Evolutionary conservation across 2,329 filamentous ascomycete species (phyloP).

Genomic region (Cercospora canescens): DNA sequence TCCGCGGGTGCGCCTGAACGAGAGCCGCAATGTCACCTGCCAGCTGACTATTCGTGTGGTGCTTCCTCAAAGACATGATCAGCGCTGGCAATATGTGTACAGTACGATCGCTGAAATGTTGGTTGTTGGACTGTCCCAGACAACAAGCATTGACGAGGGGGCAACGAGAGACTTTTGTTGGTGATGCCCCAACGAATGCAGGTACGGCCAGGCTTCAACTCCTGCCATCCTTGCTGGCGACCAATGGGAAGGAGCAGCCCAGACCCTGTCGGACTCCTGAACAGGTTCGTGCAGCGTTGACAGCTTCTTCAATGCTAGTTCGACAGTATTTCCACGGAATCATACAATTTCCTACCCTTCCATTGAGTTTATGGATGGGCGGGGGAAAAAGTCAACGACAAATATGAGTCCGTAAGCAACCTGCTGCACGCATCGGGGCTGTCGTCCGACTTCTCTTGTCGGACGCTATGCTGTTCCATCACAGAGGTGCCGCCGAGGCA

Average conservation of each 20-base stretch:
- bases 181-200: not conserved
- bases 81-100: not conserved
- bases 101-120: not conserved
- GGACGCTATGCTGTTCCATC: not conserved
- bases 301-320: not conserved
- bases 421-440: not conserved
- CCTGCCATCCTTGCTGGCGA: not conserved
- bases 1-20: not conserved
- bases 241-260: not conserved
- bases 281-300: not conserved
- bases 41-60: not conserved
- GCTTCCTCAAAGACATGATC: not conserved
- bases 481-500: not conserved
- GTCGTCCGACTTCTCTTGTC: not conserved
- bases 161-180: not conserved
- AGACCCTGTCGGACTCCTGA: not conserved
- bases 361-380: slow-evolving; percentile 7
- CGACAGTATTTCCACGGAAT: not conserved
- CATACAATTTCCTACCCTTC: slow-evolving; percentile 3
- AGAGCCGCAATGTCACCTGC: not conserved
- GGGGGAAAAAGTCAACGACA: not conserved
- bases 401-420: slow-evolving; percentile 3
- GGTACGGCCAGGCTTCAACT: not conserved
- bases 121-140: not conserved
- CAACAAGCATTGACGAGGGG: not conserved